These are phyloP conservation scores for Astragalus membranaceus DNA, from an alignment of 306 rosid genomes.

Conservation along the genomic window DNA sequence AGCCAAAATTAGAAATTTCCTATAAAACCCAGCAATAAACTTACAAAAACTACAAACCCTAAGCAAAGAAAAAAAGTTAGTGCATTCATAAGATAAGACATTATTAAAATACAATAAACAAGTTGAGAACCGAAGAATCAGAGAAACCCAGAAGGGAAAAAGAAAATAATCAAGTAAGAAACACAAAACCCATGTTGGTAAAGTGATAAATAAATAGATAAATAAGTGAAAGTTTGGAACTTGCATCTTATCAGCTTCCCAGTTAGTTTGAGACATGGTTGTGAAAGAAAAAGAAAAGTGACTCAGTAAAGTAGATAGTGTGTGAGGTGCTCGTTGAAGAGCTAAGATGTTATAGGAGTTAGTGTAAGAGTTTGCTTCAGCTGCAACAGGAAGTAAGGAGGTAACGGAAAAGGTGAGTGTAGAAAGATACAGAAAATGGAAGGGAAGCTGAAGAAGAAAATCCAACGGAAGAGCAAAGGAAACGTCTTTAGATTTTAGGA, in stretches of 20 bases:
- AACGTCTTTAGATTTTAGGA: slow-evolving; percentile 23
- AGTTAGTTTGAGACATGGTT: slow-evolving; percentile 97
- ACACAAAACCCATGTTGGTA: slow-evolving; percentile 19
- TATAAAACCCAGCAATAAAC: slow-evolving; percentile 3
- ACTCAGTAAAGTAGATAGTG: not conserved
- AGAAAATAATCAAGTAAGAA: slow-evolving; percentile 5
- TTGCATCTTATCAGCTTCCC: slow-evolving; percentile 99
- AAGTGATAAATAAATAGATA: not conserved
- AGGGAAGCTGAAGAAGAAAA: slow-evolving; percentile 17
- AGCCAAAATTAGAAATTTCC: not conserved
- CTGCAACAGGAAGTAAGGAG: slow-evolving; percentile 12
- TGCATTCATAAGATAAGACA: not conserved
- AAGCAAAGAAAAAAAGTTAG: not conserved
- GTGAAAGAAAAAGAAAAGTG: slow-evolving; percentile 7
- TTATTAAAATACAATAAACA: not conserved
- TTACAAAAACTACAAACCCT: slow-evolving; percentile 24
- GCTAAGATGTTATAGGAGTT: slow-evolving; percentile 12
- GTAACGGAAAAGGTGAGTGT: slow-evolving; percentile 23
- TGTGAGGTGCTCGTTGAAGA: slow-evolving; percentile 16
- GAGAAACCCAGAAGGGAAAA: slow-evolving; percentile 5
- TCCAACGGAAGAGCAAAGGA: slow-evolving; percentile 34
- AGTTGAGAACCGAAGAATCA: not conserved
- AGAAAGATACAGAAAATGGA: slow-evolving; percentile 1
- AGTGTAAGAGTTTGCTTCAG: slow-evolving; percentile 26
- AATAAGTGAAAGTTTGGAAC: not conserved